Conservation (phyloP, 129 eudicot genomes). For the Helichrysum umbraculigerum region DNA sequence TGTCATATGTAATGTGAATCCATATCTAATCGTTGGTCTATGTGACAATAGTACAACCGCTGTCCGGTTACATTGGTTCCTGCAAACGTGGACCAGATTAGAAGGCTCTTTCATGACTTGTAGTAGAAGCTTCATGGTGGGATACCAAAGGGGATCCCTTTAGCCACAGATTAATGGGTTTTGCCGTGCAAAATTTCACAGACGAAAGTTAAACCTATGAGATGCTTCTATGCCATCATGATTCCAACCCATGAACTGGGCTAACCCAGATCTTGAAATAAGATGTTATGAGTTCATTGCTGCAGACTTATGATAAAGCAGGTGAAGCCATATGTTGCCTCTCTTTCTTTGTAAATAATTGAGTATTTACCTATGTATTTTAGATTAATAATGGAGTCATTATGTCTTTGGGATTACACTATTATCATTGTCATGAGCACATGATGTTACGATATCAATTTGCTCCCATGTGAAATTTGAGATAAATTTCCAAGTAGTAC, state of each 20-base stretch:
- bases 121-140: constrained; percentile 35
- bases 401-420: constrained; percentile 13
- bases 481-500: neutral
- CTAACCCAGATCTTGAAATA: constrained; percentile 22
- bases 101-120: constrained; percentile 91
- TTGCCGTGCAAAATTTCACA: constrained; percentile 11
- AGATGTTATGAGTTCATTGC: constrained; percentile 29
- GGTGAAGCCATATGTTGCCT: constrained; percentile 15
- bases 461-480: neutral
- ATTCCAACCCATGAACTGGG: neutral
- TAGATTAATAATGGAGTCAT: constrained; percentile 20
- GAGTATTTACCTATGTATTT: constrained; percentile 12
- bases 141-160: constrained; percentile 16
- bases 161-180: constrained; percentile 15
- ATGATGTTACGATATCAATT: constrained; percentile 3
- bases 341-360: constrained; percentile 22
- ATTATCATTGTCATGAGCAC: neutral
- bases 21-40: constrained; percentile 22
- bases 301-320: constrained; percentile 18
- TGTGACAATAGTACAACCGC: constrained; percentile 69
- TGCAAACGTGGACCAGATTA: constrained; percentile 72
- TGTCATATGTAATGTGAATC: constrained; percentile 7
- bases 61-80: constrained; percentile 87
- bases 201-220: neutral
- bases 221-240: neutral